Evolutionary conservation across 2,329 filamentous ascomycete species (phyloP), one percentile per base, ranked within the genome.

Genomic region (Fusarium phyllophilum): DNA sequence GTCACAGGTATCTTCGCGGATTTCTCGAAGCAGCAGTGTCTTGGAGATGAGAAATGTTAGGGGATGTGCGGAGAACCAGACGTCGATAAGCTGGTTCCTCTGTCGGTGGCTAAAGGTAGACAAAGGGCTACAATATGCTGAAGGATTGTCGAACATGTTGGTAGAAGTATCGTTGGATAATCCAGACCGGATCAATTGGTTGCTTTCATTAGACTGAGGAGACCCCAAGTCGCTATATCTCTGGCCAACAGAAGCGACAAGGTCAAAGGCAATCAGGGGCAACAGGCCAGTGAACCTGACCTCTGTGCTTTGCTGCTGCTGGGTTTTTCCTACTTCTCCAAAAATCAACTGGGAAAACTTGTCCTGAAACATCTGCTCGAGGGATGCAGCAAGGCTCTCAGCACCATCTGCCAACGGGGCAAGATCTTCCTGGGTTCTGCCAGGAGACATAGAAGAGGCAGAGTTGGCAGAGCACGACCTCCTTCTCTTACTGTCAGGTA

Each of bases 11-110:
- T 78, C 80, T 62, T 83, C 81, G 29, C 82, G 79, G 14, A 83
- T 77, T 41, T 82, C 81, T 41, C 81, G 78, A 22, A 84, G 78
- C 14, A 85, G 78, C 14, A 85, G 72, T 3, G 83, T 84, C 72
- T 85, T 85, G 59, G 83, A 84, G 22, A 85, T 75, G 22, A 84
- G 75, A 59, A 82, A 81, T 14, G 83, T 83, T 12, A 85, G 72
- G 33, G 83, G 83, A 49, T 85, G 83, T 18, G 78, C 69, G 2
- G 81, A 82, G 63, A 82, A 85, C 83, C 83, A 85, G 31, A 85
- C 79, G 56, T 85, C 83, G 48, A 85, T 81, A 31, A 85, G 74
- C 60, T 82, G 81, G 13, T 75, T 81, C 59, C 80, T 78, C 39
- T 82, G 80, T 38, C 81, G 69, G 36, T 77, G 77, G 12, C 80